A percentile compares a stretch with the other conserved stretches of the same genome.
Conservation (phyloP, 192 early-diverging fungal species). For the Gaertneriomyces semiglobifer region DNA sequence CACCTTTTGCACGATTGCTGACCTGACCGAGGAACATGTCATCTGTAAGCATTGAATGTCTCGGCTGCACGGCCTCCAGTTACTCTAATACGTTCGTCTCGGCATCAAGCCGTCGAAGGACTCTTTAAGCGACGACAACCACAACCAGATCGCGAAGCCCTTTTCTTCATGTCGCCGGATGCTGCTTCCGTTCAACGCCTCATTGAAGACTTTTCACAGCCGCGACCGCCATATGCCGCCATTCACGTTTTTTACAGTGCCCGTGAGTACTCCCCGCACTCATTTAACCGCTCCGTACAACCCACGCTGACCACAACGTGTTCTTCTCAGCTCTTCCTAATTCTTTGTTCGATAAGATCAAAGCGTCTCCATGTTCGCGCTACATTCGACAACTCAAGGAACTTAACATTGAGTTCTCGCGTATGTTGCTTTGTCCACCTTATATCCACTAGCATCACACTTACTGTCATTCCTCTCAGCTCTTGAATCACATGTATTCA, state of each 20-base stretch:
- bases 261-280: constrained; percentile 16
- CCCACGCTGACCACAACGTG: not conserved
- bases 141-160: constrained; percentile 50
- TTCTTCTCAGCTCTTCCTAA: constrained; percentile 58
- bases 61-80: not conserved
- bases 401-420: constrained; percentile 51
- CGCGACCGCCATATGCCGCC: constrained; percentile 40
- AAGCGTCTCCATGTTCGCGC: constrained; percentile 43
- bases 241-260: constrained; percentile 31
- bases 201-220: constrained; percentile 47
- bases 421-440: constrained; percentile 15
- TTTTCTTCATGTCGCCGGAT: constrained; percentile 55
- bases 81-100: not conserved
- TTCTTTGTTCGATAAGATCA: constrained; percentile 60
- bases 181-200: constrained; percentile 44
- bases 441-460: not conserved
- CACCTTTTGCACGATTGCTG: constrained; percentile 20
- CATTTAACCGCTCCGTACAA: not conserved
- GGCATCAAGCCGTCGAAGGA: constrained; percentile 47
- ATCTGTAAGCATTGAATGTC: constrained; percentile 31
- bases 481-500: constrained; percentile 49
- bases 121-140: constrained; percentile 46
- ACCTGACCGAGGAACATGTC: constrained; percentile 46
- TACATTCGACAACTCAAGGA: constrained; percentile 42
- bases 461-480: constrained; percentile 29